These are phyloP conservation scores for Lentinula sp. DNA, from an alignment of 768 basidiomycete genomes.

Conservation along the genomic window DNA sequence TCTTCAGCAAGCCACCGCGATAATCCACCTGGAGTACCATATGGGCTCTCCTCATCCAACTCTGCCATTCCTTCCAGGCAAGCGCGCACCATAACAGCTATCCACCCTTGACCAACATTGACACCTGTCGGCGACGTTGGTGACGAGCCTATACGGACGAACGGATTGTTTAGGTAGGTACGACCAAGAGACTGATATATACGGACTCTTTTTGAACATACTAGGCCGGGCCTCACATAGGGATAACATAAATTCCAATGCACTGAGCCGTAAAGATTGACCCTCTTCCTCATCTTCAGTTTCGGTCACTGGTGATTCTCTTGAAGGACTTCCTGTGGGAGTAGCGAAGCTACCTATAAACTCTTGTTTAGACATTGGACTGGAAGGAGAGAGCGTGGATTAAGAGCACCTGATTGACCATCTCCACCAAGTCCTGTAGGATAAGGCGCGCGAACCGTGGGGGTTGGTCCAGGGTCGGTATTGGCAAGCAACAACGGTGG, in stretches of 20 bases:
- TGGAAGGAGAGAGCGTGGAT: slow-evolving; percentile 15
- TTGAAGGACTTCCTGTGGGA: slow-evolving; percentile 1
- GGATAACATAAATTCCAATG: slow-evolving; percentile 79
- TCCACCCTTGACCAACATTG: slow-evolving; percentile 64
- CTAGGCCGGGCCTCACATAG: slow-evolving; percentile 69
- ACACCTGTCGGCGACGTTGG: slow-evolving; percentile 22
- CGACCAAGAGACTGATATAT: neutral
- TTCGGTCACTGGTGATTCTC: neutral
- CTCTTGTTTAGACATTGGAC: slow-evolving; percentile 22
- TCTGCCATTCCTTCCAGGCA: slow-evolving; percentile 83
- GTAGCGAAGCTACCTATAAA: neutral
- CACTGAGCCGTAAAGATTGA: slow-evolving; percentile 62
- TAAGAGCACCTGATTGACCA: slow-evolving; percentile 29
- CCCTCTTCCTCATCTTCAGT: slow-evolving; percentile 54
- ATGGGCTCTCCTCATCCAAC: slow-evolving; percentile 48
- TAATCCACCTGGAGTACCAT: slow-evolving; percentile 26
- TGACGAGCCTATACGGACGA: neutral
- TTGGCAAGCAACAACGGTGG: slow-evolving; percentile 64
- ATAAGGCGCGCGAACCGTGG: slow-evolving; percentile 35
- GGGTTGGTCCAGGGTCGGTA: slow-evolving; percentile 43
- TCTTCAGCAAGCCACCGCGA: slow-evolving; percentile 69
- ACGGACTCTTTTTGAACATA: slow-evolving; percentile 28
- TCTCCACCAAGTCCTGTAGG: slow-evolving; percentile 20
- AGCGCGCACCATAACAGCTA: slow-evolving; percentile 60
- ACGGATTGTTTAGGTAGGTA: neutral